Evolutionary conservation across 2,329 filamentous ascomycete species (phyloP), one percentile per base, ranked within the genome.

Genomic region (Fusarium marasasianum): DNA sequence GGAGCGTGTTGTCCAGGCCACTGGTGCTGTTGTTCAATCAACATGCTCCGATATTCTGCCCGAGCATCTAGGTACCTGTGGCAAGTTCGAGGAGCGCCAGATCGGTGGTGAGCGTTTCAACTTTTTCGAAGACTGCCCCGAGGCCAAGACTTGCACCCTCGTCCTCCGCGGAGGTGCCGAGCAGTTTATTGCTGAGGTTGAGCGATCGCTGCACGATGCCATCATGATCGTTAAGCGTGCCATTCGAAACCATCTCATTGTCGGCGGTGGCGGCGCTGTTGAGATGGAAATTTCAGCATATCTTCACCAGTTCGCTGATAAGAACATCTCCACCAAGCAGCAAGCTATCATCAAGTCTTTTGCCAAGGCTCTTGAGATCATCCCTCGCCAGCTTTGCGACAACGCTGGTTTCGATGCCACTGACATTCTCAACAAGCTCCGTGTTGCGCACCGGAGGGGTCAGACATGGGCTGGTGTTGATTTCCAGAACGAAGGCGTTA

Each of bases 141-240:
- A 92, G 80, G 96, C 96, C 75, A 98, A 97, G 89, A 98, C 96
- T 3, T 99, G 96, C 88, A 99, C 96, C 15, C 88, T 99, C 26
- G 91, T 99, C 45, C 92, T 99, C 73, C 94, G 96, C 81, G 96
- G 96, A 80, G 96, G 96, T 75, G 96, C 96, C 41, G 96, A 99
- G 87, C 96, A 99, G 83, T 99, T 99, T 86, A 99, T 99, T 79
- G 96, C 96, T 66, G 96, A 99, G 84, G 96, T 98, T 4, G 96
- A 99, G 87, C 94, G 96, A 74, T 98, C 94, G 81, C 90, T 99
- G 76, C 96, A 99, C 87, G 96, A 99, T 80, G 96, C 96, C 78
- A 98, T 99, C 85, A 99, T 99, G 96, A 98, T 99, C 80, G 96
- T 99, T 81, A 98, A 98, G 91, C 95, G 97, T 71, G 94, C 96